phyloP scores from a whole-genome alignment of 176 grass and related monocot genomes.

The Rhynchospora pubera region DNA sequence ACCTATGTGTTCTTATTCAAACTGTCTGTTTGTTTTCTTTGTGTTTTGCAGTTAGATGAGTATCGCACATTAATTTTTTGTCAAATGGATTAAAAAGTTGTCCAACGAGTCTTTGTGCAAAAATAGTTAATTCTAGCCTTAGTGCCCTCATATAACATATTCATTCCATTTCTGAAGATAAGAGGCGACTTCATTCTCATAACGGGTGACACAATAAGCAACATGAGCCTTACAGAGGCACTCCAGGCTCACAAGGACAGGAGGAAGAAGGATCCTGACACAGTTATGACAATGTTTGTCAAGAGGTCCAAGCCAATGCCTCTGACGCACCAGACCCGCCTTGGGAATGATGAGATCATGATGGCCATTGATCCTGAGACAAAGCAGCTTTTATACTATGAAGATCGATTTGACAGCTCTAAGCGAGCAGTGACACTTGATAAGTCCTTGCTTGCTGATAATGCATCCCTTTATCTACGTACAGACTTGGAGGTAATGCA shows the following conservation, averaged over 20 bases:
- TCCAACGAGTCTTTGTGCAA: not conserved
- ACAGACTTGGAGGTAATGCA: constrained; percentile 77
- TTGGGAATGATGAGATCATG: constrained; percentile 80
- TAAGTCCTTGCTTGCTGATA: constrained; percentile 64
- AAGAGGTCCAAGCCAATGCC: constrained; percentile 67
- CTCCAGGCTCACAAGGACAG: constrained; percentile 85
- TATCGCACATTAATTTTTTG: not conserved
- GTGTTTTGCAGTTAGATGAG: not conserved
- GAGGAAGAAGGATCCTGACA: constrained; percentile 77
- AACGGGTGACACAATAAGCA: constrained; percentile 90
- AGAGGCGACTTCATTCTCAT: constrained; percentile 92
- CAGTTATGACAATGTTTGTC: constrained; percentile 96
- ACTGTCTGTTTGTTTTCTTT: not conserved
- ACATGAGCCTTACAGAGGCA: constrained; percentile 68
- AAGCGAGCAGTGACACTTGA: constrained; percentile 51
- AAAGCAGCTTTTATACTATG: constrained; percentile 75
- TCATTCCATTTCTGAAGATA: constrained; percentile 49
- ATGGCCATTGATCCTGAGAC: constrained; percentile 78
- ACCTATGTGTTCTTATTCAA: not conserved
- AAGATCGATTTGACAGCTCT: constrained; percentile 60
- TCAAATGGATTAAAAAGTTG: not conserved
- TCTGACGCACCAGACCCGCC: constrained; percentile 57
- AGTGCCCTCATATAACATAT: not conserved
- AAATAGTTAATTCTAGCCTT: not conserved
- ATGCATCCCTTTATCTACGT: constrained; percentile 60